A percentile compares a stretch with the other conserved stretches of the same genome.
Conservation (phyloP, 768 basidiomycete genomes). For the Candolleomyces eurysporus region DNA sequence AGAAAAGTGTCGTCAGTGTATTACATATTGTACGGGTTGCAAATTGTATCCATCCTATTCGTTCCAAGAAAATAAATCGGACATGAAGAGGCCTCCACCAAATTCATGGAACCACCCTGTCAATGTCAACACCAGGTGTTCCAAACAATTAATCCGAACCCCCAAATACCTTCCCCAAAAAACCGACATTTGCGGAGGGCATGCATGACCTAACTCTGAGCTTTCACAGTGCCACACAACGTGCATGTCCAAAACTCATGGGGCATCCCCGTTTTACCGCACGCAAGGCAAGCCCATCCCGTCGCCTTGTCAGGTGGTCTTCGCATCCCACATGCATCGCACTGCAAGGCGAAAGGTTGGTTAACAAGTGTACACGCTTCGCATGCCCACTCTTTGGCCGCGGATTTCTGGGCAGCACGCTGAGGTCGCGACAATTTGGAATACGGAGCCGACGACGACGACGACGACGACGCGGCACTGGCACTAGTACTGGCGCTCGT, state of each 20-base stretch:
- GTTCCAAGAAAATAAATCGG: no score
- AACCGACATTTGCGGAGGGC: background rate
- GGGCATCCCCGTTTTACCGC: conserved; percentile 60
- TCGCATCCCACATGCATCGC: conserved; percentile 54
- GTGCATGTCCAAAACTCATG: conserved; percentile 74
- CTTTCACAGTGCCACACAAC: conserved; percentile 68
- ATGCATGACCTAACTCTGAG: conserved; percentile 26
- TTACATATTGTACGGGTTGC: no score
- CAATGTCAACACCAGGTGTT: no score
- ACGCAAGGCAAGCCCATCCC: conserved; percentile 67
- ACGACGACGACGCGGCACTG: background rate
- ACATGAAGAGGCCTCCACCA: background rate
- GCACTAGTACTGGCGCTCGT: background rate
- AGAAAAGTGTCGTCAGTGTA: background rate
- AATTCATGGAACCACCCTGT: no score
- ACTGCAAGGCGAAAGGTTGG: conserved; percentile 42
- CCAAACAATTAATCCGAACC: no score
- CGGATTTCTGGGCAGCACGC: background rate
- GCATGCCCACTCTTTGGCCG: conserved; percentile 48
- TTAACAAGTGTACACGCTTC: conserved; percentile 69
- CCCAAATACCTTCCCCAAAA: background rate
- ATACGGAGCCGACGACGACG: no score
- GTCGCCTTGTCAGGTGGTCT: conserved; percentile 27
- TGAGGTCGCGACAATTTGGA: background rate
- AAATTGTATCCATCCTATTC: no score